A percentile compares a stretch with the other conserved stretches of the same genome.
Conservation (phyloP, 192 early-diverging fungal genomes). For the Physocladia obscura region DNA sequence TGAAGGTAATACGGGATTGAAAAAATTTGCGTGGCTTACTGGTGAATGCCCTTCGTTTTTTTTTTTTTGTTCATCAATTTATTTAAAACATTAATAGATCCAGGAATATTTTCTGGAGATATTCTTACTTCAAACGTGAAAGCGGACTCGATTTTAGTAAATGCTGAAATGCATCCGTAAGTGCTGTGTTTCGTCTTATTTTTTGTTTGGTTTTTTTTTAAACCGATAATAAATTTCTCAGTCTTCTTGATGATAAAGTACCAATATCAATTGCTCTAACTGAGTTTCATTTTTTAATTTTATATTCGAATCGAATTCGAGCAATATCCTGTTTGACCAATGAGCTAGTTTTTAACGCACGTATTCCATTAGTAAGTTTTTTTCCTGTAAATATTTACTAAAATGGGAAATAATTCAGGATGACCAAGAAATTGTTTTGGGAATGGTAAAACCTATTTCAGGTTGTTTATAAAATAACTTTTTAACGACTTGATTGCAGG, state of each 20-base stretch:
- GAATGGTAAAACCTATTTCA: background rate
- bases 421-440: background rate
- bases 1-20: constrained; percentile 62
- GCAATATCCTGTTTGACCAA: constrained; percentile 80
- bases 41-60: constrained; percentile 40
- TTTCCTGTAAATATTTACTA: background rate
- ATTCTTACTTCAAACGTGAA: constrained; percentile 75
- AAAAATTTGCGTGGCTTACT: constrained; percentile 90
- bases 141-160: constrained; percentile 77
- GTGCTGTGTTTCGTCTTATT: constrained; percentile 20
- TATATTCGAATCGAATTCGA: constrained; percentile 75
- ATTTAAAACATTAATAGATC: constrained; percentile 38
- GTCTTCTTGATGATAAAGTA: constrained; percentile 40
- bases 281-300: constrained; percentile 84
- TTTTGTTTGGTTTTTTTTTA: constrained; percentile 2
- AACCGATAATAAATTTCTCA: constrained; percentile 18
- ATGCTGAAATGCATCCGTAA: constrained; percentile 80
- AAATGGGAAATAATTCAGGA: too few relatives aligned
- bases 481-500: background rate
- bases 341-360: constrained; percentile 81
- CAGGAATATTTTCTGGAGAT: constrained; percentile 85
- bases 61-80: background rate
- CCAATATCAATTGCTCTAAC: constrained; percentile 81
- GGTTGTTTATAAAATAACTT: too few relatives aligned
- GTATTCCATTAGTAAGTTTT: constrained; percentile 58